Evolutionary conservation across 768 basidiomycete species (phyloP), one percentile per base, ranked within the genome.

Genomic region (Cystofilobasidium bisporidii): DNA sequence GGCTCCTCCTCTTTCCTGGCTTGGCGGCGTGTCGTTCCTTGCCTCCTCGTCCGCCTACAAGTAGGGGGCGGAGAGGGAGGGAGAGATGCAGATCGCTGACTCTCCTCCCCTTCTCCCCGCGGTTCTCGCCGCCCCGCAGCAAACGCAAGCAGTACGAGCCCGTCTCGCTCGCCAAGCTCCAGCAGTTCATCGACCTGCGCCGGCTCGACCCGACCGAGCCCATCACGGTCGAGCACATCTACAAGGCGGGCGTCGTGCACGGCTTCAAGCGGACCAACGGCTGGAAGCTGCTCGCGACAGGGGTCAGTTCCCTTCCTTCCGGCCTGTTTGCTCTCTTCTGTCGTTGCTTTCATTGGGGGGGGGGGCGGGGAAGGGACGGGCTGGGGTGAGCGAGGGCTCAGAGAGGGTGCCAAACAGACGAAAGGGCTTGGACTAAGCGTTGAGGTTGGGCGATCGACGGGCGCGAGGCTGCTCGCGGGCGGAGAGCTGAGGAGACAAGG

Each of bases 171-270:
- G 43, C 86, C 91, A 75, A 83, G 87, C 83, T 99, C 72, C 91
- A 94, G 72, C 80, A 87, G 75, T 98, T 90, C 89, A 86, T 99
- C 74, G 85, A 89, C 72, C 83, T 86, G 74, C 89, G 89, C 5
- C 84, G 89, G 56, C 79, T 98, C 57, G 80, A 83, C 40, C 90
- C 88, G 0, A 84, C 87, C 0, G 82, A 84, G 50, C 88, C 91
- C 6, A 97, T 99, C 63, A 96, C 91, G 72, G 79, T 98, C 18
- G 93, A 97, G 76, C 82, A 90, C 63, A 86, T 85, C 2, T 86
- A 89, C 72, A 88, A 75, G 48, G 67, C 55, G n/a, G 61, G 55
- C 50, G 56, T 68, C 41, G 53, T 56, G 26, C 18, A 40, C 38
- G 55, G 55, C 3, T 68, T 53, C 40, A 56, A 58, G 40, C 24